These are phyloP conservation scores for Leccinum pachyderme DNA, from an alignment of 1,284 basidiomycete species.

Conservation along the genomic window DNA sequence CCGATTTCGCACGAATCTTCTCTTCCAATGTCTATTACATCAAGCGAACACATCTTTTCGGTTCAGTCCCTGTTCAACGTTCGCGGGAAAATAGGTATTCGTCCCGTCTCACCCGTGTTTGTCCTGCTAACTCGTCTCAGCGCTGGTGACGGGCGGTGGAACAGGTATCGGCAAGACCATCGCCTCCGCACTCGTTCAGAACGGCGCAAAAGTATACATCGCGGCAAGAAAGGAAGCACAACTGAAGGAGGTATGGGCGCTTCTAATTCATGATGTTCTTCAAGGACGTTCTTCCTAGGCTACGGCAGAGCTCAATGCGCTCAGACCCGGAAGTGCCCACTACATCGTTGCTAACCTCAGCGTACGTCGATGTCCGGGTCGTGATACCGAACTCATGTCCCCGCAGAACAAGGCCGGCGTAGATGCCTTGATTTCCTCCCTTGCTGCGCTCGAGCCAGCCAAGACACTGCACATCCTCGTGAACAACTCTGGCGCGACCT, in stretches of 20 bases:
- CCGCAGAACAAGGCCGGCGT: constrained; percentile 75
- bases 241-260: constrained; percentile 60
- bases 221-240: constrained; percentile 79
- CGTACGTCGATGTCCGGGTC: constrained; percentile 35
- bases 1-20: not conserved
- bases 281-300: constrained; percentile 40
- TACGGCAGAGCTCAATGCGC: constrained; percentile 55
- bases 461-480: constrained; percentile 73
- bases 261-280: not conserved
- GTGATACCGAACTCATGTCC: not conserved
- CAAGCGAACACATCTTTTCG: constrained; percentile 35
- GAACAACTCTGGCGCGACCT: constrained; percentile 79
- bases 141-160: constrained; percentile 78
- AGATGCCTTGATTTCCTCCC: constrained; percentile 65
- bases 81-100: constrained; percentile 67
- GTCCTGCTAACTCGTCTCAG: constrained; percentile 36
- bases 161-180: constrained; percentile 83
- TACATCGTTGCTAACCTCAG: constrained; percentile 74
- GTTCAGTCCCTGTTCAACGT: constrained; percentile 67
- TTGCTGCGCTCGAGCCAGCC: constrained; percentile 61
- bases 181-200: constrained; percentile 75
- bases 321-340: constrained; percentile 57
- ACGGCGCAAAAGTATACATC: constrained; percentile 84
- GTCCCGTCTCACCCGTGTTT: not conserved
- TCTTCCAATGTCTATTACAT: not conserved